Base-by-base conservation (phyloP, 2,329 filamentous ascomycete species). In the Fusarium sterilihyphosum region DNA sequence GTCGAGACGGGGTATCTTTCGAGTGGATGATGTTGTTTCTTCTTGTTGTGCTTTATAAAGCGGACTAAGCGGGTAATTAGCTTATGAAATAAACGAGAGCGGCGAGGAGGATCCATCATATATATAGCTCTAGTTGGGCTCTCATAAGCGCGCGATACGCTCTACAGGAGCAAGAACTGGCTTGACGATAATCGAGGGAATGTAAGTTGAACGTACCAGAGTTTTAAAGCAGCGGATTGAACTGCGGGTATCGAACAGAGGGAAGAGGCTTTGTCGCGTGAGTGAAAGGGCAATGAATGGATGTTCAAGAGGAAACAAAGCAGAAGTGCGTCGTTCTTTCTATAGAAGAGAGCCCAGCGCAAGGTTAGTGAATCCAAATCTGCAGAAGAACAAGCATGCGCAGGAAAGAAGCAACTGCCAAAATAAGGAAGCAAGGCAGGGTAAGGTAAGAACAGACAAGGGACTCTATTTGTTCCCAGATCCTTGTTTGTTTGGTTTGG, bases 1-100 rank as follows among this genome's bases (percentile, higher is more conserved):
- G 62, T 77, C 35, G 76, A 76, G 57, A 65, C 53, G 18, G 72
- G 70, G 60, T 73, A 72, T 75, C 73, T 77, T 75, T 78, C 76
- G 63, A 53, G 52, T 38, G 70, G 41, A 63, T 61, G 57, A 31
- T 49, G 54, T 47, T 53, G 65, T 13, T 73, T 75, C 49, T 70
- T 75, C 44, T 71, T 78, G 22, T 60, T 65, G 44, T 73, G 65
- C 66, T 71, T 77, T 56, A 74, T 63, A 53, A 79, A 59, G 53
- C 73, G 70, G 63, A 73, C 80, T 79, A 82, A 50, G 64, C 73
- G 77, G 63, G 68, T 62, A 37, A 82, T 83, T 70, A 83, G 82
- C 68, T 76, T 81, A 53, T 77, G 73, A 35, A 82, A 76, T 54
- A 74, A 61, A 52, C 71, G 71, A 69, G 71, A 71, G 49, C 70